Evolutionary conservation across 169 alveolate genomes (phyloP).

Genomic region (Cryptosporidium andersoni): DNA sequence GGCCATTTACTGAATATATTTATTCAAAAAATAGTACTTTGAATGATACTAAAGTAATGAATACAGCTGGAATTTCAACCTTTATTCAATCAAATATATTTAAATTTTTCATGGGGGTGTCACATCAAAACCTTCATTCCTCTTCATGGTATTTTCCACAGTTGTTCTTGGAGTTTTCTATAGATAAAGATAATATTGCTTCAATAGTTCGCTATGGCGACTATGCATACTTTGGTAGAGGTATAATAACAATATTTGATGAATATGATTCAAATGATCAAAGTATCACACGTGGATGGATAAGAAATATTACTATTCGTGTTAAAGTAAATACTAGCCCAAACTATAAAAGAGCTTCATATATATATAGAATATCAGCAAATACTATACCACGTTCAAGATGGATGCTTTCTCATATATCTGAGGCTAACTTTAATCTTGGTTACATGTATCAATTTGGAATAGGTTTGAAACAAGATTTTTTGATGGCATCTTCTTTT

Average conservation of each 20-base stretch:
- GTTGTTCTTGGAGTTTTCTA: constrained; percentile 37
- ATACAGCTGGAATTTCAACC: too few relatives aligned
- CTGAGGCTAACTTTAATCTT: constrained; percentile 56
- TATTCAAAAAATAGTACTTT: too few relatives aligned
- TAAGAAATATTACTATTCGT: constrained; percentile 9
- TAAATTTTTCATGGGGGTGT: too few relatives aligned
- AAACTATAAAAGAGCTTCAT: constrained; percentile 9
- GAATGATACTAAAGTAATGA: too few relatives aligned
- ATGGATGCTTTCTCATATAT: constrained; percentile 42
- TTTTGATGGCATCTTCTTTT: constrained; percentile 11
- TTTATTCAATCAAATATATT: too few relatives aligned
- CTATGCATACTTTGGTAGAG: constrained; percentile 28
- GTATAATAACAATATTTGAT: not conserved
- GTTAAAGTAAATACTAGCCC: constrained; percentile 2
- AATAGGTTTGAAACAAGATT: constrained; percentile 38
- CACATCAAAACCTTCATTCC: too few relatives aligned
- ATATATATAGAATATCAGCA: constrained; percentile 26
- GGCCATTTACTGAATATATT: too few relatives aligned
- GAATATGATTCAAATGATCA: not conserved
- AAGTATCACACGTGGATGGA: constrained; percentile 1
- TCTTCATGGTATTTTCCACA: constrained; percentile 60
- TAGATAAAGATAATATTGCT: constrained; percentile 30
- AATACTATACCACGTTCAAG: constrained; percentile 19
- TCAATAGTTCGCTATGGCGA: constrained; percentile 49
- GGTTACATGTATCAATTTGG: constrained; percentile 65